Percentiles rank a stretch among this genome's conserved stretches.
phyloP scores from a whole-genome alignment of 1,284 basidiomycete genomes.

The Spongispora temasekensis region DNA sequence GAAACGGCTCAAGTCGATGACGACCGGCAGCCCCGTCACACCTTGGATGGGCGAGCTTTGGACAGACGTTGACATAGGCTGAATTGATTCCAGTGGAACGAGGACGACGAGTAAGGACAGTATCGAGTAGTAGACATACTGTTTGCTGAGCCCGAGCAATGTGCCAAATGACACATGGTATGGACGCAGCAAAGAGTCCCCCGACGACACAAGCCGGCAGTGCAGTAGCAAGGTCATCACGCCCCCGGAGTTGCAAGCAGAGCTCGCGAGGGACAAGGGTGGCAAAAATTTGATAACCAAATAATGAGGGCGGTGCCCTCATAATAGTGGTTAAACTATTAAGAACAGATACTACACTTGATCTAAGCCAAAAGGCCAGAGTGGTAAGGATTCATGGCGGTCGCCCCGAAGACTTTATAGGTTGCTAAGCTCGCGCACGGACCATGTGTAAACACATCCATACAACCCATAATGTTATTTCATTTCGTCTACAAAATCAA shows the following conservation, averaged over 20 bases:
- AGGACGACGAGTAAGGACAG: constrained; percentile 22
- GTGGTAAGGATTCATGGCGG: constrained; percentile 57
- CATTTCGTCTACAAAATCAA: constrained; percentile 49
- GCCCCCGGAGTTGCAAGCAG: constrained; percentile 37
- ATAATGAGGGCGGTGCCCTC: constrained; percentile 36
- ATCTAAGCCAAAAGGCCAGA: constrained; percentile 96
- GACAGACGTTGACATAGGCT: constrained; percentile 28
- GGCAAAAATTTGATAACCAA: constrained; percentile 38
- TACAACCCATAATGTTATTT: not conserved
- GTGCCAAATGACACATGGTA: not conserved
- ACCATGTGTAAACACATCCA: constrained; percentile 5
- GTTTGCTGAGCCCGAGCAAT: constrained; percentile 2
- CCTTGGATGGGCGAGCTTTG: constrained; percentile 13
- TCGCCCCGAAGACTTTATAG: constrained; percentile 11
- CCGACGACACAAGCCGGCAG: constrained; percentile 34
- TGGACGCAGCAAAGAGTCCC: constrained; percentile 19
- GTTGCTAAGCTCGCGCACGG: constrained; percentile 6
- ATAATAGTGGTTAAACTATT: constrained; percentile 40
- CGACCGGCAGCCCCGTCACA: not conserved
- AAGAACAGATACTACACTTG: constrained; percentile 81
- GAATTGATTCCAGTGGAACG: constrained; percentile 23
- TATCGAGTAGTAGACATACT: constrained; percentile 2
- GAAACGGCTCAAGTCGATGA: constrained; percentile 12
- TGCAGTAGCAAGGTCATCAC: constrained; percentile 39
- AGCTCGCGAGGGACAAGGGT: constrained; percentile 34